phyloP scores from a whole-genome alignment of 495 filamentous ascomycete genomes.

The Trypethelium eluteriae region DNA sequence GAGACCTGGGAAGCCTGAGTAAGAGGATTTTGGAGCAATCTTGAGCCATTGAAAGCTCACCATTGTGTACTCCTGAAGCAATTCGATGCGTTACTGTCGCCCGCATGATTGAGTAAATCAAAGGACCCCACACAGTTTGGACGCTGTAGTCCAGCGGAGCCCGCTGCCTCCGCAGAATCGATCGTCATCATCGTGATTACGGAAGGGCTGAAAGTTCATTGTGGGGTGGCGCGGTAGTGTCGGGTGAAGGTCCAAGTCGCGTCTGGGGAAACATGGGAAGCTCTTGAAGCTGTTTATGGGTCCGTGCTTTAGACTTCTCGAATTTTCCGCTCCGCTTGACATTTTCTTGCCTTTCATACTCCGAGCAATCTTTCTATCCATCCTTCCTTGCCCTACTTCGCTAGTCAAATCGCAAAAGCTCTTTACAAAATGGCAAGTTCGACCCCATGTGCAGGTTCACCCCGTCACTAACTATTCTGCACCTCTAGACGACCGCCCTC shows the following conservation, averaged over 20 bases:
- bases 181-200: background rate
- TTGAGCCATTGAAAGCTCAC: constrained; percentile 27
- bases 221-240: too few relatives aligned
- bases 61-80: constrained; percentile 58
- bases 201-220: background rate
- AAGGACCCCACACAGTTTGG: background rate
- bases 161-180: background rate
- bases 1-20: constrained; percentile 45
- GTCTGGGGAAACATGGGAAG: too few relatives aligned
- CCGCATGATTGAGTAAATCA: background rate
- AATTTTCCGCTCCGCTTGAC: constrained; percentile 5
- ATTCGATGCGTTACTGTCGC: constrained; percentile 21
- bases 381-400: background rate
- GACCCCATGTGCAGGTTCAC: background rate
- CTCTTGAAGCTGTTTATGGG: background rate
- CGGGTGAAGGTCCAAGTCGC: too few relatives aligned
- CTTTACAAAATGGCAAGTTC: constrained; percentile 11
- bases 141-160: background rate
- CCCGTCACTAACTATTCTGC: background rate
- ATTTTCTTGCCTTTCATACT: background rate
- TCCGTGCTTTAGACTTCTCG: constrained; percentile 7
- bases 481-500: constrained; percentile 48
- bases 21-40: constrained; percentile 14
- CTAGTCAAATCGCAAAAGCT: background rate
- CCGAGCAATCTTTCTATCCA: background rate